Evolutionary conservation across 2,329 filamentous ascomycete genomes (phyloP).

Genomic region (Leptographium lundbergii): DNA sequence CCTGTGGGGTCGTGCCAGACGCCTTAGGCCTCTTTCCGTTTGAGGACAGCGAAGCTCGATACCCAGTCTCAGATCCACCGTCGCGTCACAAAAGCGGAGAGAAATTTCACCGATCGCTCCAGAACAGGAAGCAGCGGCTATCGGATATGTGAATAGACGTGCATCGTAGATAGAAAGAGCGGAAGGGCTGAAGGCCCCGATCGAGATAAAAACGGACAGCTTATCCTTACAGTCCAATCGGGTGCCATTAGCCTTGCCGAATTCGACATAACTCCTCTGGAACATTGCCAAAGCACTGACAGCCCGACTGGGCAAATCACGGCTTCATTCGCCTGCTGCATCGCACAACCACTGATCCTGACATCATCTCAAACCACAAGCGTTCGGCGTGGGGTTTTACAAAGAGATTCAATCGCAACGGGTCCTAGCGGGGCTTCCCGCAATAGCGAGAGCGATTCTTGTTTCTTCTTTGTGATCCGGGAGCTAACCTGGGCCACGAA

Average conservation of each 20-base stretch:
- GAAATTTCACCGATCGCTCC: too few species aligned
- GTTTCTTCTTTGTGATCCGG: neutral
- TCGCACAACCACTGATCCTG: too few species aligned
- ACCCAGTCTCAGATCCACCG: too few species aligned
- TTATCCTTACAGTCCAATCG: neutral
- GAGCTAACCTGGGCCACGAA: neutral
- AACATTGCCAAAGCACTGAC: too few species aligned
- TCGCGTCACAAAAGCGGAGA: neutral
- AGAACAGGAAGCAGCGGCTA: neutral
- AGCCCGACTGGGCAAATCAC: neutral
- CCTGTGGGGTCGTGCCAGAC: too few species aligned
- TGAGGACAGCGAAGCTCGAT: too few species aligned
- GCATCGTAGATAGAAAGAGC: neutral
- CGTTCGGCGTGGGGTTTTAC: too few species aligned
- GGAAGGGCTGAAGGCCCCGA: neutral
- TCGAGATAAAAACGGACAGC: neutral
- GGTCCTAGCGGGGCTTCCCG: neutral
- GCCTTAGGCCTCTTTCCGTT: too few species aligned
- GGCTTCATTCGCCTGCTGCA: too few species aligned
- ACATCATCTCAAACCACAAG: too few species aligned
- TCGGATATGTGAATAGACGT: neutral
- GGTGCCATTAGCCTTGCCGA: neutral
- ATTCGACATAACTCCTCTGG: too few species aligned
- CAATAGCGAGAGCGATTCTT: neutral
- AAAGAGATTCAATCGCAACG: neutral